Conservation (phyloP, 306 rosid genomes). For the Vigna unguiculata region DNA sequence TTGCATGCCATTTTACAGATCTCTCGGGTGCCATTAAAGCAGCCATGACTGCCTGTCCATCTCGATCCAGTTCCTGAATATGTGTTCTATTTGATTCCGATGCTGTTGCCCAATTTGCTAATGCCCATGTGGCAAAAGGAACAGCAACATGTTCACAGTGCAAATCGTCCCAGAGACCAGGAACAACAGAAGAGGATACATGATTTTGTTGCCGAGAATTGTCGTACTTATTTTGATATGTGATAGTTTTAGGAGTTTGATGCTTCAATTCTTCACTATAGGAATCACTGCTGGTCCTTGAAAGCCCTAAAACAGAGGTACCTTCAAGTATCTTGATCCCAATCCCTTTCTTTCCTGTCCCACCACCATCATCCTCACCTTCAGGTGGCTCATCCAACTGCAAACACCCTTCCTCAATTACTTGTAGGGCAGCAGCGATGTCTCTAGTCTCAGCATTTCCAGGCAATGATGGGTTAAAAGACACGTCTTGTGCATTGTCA, state of each 20-base stretch:
- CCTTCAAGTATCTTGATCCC: slow-evolving; percentile 93
- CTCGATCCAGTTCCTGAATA: slow-evolving; percentile 86
- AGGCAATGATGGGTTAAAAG: slow-evolving; percentile 76
- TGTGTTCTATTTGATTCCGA: slow-evolving; percentile 74
- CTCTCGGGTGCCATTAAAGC: slow-evolving; percentile 96
- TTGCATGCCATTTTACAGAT: slow-evolving; percentile 97
- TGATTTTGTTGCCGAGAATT: slow-evolving; percentile 46
- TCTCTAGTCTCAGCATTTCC: slow-evolving; percentile 83
- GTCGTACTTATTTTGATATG: slow-evolving; percentile 55
- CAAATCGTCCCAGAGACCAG: slow-evolving; percentile 99
- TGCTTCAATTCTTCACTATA: slow-evolving; percentile 46
- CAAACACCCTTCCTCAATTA: slow-evolving; percentile 90
- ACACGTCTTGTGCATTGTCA: slow-evolving; percentile 62
- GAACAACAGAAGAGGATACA: slow-evolving; percentile 73
- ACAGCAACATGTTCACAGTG: slow-evolving; percentile 94
- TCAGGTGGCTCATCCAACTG: slow-evolving; percentile 73
- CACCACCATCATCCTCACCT: slow-evolving; percentile 67
- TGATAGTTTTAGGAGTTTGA: slow-evolving; percentile 39
- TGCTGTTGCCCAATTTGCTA: slow-evolving; percentile 93
- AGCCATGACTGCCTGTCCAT: slow-evolving; percentile 90
- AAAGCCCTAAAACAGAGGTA: slow-evolving; percentile 74
- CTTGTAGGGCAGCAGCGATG: slow-evolving; percentile 88
- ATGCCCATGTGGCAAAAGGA: slow-evolving; percentile 98
- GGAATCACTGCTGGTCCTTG: slow-evolving; percentile 57
- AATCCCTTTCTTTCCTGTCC: slow-evolving; percentile 71